Evolutionary conservation across 2,329 filamentous ascomycete species (phyloP).

Genomic region (Arachnomyces sp.): DNA sequence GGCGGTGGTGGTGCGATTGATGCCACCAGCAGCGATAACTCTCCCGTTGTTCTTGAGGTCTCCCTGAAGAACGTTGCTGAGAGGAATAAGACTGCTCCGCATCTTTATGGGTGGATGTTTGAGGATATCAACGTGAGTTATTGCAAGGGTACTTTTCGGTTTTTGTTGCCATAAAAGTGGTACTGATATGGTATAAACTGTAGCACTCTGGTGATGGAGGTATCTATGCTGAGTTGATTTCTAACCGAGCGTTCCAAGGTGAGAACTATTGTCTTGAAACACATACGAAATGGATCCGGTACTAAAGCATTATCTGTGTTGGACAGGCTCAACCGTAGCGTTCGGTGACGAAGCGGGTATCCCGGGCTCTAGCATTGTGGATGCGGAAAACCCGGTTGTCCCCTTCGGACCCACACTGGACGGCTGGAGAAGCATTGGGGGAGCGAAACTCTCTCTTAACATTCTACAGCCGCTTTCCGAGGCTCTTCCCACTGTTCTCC

Average conservation of each 20-base stretch:
- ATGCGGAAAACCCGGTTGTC: constrained; percentile 10
- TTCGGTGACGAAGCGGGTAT: constrained; percentile 14
- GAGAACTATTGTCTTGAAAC: constrained; percentile 1
- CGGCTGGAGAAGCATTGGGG: constrained; percentile 23
- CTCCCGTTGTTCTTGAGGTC: no score
- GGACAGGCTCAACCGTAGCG: constrained; percentile 16
- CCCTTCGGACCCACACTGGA: constrained; percentile 20
- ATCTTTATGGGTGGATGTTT: constrained; percentile 30
- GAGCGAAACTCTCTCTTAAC: constrained; percentile 27
- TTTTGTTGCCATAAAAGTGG: not conserved
- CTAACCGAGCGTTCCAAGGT: constrained; percentile 30
- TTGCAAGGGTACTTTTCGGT: not conserved
- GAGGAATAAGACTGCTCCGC: constrained; percentile 18
- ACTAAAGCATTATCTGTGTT: no score
- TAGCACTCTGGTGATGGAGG: constrained; percentile 20
- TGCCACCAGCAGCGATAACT: no score
- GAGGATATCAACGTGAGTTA: constrained; percentile 17
- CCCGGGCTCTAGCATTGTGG: constrained; percentile 16
- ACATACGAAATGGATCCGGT: not conserved
- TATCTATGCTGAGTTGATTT: constrained; percentile 28
- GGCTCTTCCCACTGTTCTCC: constrained; percentile 36
- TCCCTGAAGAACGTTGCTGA: no score
- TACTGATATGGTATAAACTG: no score
- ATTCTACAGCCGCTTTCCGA: constrained; percentile 37
- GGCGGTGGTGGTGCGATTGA: no score